phyloP scores from a whole-genome alignment of 805 yeast species.

The Torulaspora maleeae region DNA sequence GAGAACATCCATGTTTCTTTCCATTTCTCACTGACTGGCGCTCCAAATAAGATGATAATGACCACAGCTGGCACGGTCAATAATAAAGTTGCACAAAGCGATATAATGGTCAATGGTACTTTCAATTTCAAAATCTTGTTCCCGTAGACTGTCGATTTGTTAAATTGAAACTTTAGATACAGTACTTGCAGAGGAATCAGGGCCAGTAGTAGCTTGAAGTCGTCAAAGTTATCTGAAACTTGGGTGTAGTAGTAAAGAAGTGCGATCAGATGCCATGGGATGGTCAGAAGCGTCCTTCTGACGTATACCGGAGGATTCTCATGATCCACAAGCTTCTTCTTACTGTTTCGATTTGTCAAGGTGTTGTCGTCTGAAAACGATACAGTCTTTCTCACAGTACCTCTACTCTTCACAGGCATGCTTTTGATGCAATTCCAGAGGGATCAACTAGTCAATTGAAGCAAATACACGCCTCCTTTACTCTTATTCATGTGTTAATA shows the following conservation, averaged over 20 bases:
- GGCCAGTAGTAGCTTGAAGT: constrained; percentile 25
- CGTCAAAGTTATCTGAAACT: constrained; percentile 27
- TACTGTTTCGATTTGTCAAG: constrained; percentile 21
- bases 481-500: background rate
- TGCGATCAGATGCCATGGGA: constrained; percentile 34
- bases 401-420: constrained; percentile 26
- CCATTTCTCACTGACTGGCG: constrained; percentile 57
- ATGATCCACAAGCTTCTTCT: constrained; percentile 22
- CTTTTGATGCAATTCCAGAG: background rate
- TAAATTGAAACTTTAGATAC: constrained; percentile 36
- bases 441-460: background rate
- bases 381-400: constrained; percentile 26
- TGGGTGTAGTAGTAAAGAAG: constrained; percentile 35
- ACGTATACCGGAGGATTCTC: constrained; percentile 36
- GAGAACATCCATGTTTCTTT: constrained; percentile 57
- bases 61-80: constrained; percentile 28
- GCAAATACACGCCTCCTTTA: background rate
- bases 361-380: constrained; percentile 36
- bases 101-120: constrained; percentile 20
- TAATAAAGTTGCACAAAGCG: constrained; percentile 24
- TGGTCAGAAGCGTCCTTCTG: constrained; percentile 26
- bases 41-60: constrained; percentile 65
- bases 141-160: constrained; percentile 34
- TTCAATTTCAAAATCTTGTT: constrained; percentile 33
- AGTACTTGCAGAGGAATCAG: constrained; percentile 36